Base-by-base conservation (phyloP, 2,329 filamentous ascomycete genomes). In the Aspergillus fumigatiaffinis region DNA sequence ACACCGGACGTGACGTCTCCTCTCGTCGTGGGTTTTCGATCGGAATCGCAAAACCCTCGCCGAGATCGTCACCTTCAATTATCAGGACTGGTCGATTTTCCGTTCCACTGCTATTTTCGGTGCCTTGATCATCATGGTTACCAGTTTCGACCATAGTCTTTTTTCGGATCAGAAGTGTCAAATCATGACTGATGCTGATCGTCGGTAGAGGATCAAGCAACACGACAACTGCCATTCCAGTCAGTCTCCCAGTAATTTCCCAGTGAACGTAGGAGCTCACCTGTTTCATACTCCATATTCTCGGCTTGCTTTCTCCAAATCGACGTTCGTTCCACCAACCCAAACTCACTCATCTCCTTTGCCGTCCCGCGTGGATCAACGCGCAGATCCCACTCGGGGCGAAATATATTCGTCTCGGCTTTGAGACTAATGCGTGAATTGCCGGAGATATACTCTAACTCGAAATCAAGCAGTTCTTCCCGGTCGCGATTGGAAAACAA, bases 321-420 rank as follows among this genome's bases (percentile, higher is more conserved):
- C n/a, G 64, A 61, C 12, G 58, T 51, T 38, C 58, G 51, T 55
- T 67, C 63, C 29, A 61, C 62, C 48, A 58, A 60, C 3, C 56
- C 62, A 57, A 57, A 62, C 21, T 58, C 52, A 12, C 58, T 57
- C 28, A 55, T 48, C 38, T 57, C 52, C 20, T 55, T 57, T 26
- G 51, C 49, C 4, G 62, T 60, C 29, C 53, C 60, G 2, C 46
- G 50, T 3, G 62, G 60, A 49, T 66, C 59, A 1, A 64, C 64
- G 51, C 57, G 63, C 12, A 69, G 35, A 7, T 55, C 54, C 63
- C 62, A 63, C 23, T 62, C 53, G 17, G 57, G 48, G 21, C 61
- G 62, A 28, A 65, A 55, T 42, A 68, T 63, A 21, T 61, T 63
- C 28, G 59, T 57, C 5, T 20, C 20, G 10, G 51, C 51, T 23